phyloP scores from a whole-genome alignment of 257 asterid genomes.

The Orobanche coerulescens region DNA sequence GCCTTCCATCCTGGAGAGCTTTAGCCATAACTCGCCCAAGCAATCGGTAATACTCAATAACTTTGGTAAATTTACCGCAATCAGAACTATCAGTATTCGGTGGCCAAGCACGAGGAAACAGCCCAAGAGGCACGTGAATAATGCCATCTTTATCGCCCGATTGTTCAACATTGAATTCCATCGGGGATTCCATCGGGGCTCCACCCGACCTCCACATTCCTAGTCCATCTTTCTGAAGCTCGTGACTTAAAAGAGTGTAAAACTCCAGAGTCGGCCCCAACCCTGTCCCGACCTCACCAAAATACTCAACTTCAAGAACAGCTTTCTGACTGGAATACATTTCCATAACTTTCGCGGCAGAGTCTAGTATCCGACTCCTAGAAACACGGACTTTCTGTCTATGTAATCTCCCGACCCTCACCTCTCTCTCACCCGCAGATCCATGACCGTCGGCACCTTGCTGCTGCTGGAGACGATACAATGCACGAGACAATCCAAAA shows the following conservation, averaged over 20 bases:
- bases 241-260: constrained; percentile 90
- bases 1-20: constrained; percentile 99
- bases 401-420: constrained; percentile 78
- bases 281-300: constrained; percentile 99
- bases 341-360: constrained; percentile 98
- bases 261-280: constrained; percentile 97
- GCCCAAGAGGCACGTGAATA: constrained; percentile 75
- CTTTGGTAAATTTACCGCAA: constrained; percentile 60
- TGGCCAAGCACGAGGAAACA: constrained; percentile 95
- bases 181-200: constrained; percentile 30
- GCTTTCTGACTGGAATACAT: constrained; percentile 98
- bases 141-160: constrained; percentile 42
- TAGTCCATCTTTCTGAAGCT: constrained; percentile 75
- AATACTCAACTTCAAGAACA: constrained; percentile 97
- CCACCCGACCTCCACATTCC: constrained; percentile 84
- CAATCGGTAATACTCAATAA: constrained; percentile 60
- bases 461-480: constrained; percentile 92
- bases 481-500: constrained; percentile 91
- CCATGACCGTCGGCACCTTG: constrained; percentile 95
- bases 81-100: constrained; percentile 55
- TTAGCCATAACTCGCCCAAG: constrained; percentile 96
- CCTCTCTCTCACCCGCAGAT: constrained; percentile 67
- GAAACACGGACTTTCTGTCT: constrained; percentile 99
- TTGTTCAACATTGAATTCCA: constrained; percentile 48
- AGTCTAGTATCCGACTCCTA: constrained; percentile 79